A percentile compares a stretch with the other conserved stretches of the same genome.
phyloP scores from a whole-genome alignment of 1,284 basidiomycete genomes.

The Mrakiaceae sp. region DNA sequence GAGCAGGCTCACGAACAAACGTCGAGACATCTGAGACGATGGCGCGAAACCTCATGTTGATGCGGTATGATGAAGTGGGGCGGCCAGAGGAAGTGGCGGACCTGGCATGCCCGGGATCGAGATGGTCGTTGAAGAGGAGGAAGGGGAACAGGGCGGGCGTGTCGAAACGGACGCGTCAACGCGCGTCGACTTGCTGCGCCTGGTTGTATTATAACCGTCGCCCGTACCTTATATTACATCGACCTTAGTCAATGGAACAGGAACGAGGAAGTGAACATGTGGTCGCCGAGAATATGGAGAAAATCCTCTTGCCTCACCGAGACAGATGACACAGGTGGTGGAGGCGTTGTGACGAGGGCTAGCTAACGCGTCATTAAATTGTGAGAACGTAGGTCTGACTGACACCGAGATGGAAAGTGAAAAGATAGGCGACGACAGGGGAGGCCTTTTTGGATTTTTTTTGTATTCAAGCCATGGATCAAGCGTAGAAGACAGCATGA shows the following conservation, averaged over 20 bases:
- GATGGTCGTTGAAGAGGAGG: slow-evolving; percentile 6
- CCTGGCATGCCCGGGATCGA: slow-evolving; percentile 10
- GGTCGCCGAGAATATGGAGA: background rate
- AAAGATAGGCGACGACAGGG: no score
- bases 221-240: no score
- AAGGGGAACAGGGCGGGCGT: slow-evolving; percentile 7
- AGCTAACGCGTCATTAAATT: no score
- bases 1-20: slow-evolving; percentile 5
- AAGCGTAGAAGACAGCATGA: no score
- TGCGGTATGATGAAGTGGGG: slow-evolving; percentile 4
- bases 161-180: background rate
- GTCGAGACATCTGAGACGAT: slow-evolving; percentile 3
- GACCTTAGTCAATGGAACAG: background rate
- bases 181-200: background rate
- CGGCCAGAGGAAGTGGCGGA: slow-evolving; percentile 2
- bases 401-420: no score
- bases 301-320: background rate
- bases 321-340: no score
- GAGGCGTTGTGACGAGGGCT: no score
- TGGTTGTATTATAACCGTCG: no score
- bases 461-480: no score
- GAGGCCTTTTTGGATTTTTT: no score
- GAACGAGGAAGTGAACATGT: slow-evolving; percentile 1
- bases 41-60: slow-evolving; percentile 10
- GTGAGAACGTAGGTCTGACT: no score